These are phyloP conservation scores for Camellia granthamiana DNA, from an alignment of 148 eudicot species.

Conservation along the genomic window DNA sequence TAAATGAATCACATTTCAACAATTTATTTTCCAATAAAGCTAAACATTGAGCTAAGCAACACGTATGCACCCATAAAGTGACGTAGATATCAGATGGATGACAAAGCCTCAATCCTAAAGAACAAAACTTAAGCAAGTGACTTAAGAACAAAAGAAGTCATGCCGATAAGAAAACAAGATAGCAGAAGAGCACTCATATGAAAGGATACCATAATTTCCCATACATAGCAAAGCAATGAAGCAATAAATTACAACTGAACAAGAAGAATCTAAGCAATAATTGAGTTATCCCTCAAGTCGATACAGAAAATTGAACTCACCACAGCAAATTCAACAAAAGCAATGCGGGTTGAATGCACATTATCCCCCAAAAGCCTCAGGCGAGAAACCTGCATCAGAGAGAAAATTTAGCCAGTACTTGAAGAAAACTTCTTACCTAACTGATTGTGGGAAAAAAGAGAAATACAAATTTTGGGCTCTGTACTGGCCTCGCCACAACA, in stretches of 20 bases:
- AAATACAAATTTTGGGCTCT: background rate
- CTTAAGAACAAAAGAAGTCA: background rate
- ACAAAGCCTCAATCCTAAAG: background rate
- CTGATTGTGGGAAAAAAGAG: background rate
- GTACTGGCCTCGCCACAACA: conserved; percentile 79
- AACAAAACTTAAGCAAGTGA: background rate
- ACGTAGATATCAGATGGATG: background rate
- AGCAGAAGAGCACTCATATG: background rate
- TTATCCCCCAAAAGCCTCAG: conserved; percentile 95
- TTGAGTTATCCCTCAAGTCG: background rate
- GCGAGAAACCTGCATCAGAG: conserved; percentile 69
- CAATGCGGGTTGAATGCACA: conserved; percentile 90
- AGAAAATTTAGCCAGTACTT: conserved; percentile 2
- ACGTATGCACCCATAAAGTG: background rate
- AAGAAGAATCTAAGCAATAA: background rate
- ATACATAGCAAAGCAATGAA: background rate
- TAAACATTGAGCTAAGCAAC: background rate
- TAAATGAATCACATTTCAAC: too few relatives aligned
- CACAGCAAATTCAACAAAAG: conserved; percentile 84
- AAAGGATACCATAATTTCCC: background rate
- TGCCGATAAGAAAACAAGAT: background rate
- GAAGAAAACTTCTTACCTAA: background rate
- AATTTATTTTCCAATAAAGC: background rate
- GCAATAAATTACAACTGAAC: background rate
- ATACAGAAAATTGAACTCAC: conserved; percentile 37